phyloP scores from a whole-genome alignment of 148 eudicot genomes.

The Fagopyrum esculentum region DNA sequence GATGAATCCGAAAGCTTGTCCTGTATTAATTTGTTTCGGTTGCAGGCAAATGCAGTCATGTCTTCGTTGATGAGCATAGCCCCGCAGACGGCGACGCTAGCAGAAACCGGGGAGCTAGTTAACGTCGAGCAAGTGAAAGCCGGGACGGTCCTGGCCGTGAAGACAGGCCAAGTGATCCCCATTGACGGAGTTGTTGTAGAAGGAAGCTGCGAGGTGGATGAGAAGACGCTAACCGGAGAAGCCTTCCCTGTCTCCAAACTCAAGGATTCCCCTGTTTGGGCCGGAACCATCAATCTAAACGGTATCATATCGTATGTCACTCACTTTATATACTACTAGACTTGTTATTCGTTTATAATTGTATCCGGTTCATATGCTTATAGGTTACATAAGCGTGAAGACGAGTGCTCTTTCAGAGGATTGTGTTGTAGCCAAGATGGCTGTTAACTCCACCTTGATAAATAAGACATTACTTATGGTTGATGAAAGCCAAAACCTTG shows the following conservation, averaged over 20 bases:
- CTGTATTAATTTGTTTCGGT: no score
- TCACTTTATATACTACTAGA: no score
- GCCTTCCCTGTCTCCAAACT: conserved; percentile 39
- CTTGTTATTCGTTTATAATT: neutral
- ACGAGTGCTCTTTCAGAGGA: conserved; percentile 78
- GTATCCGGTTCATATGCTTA: neutral
- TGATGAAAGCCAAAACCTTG: no score
- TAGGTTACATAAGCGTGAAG: conserved; percentile 69
- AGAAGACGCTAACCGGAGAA: conserved; percentile 48
- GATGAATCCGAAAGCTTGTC: no score
- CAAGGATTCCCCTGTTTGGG: conserved; percentile 34
- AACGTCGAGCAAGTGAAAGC: conserved; percentile 36
- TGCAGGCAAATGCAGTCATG: conserved; percentile 57
- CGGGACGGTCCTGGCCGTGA: conserved; percentile 42
- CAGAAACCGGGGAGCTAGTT: conserved; percentile 47
- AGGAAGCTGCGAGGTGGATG: conserved; percentile 75
- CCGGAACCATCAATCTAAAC: conserved; percentile 75
- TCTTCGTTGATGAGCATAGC: conserved; percentile 47
- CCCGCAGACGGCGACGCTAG: conserved; percentile 50
- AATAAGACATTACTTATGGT: no score
- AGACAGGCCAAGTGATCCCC: conserved; percentile 55
- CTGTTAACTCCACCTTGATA: no score
- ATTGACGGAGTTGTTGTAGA: conserved; percentile 55
- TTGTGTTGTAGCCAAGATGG: conserved; percentile 85
- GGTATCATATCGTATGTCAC: conserved; percentile 32